These are phyloP conservation scores for Aspergillus steynii DNA, from an alignment of 495 filamentous ascomycete genomes.

Conservation along the genomic window DNA sequence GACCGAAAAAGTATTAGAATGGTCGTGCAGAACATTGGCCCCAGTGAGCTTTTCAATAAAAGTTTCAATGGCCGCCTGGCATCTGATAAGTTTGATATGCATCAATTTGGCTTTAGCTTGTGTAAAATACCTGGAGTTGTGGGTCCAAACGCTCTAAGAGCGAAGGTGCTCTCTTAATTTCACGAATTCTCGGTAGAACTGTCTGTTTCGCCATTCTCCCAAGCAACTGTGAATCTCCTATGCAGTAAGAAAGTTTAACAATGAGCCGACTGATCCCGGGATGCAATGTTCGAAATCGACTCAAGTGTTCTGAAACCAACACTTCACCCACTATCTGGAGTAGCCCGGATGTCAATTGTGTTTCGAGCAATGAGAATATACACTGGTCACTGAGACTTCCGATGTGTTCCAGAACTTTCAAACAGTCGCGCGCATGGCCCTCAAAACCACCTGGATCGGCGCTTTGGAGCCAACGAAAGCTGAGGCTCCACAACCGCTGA, in stretches of 20 bases:
- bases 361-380: slow-evolving; percentile 22
- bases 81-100: slow-evolving; percentile 21
- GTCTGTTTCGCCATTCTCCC: slow-evolving; percentile 19
- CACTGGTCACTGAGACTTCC: slow-evolving; percentile 18
- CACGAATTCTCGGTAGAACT: slow-evolving; percentile 28
- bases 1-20: background rate
- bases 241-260: slow-evolving; percentile 19
- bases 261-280: slow-evolving; percentile 28
- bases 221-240: slow-evolving; percentile 13
- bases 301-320: slow-evolving; percentile 20
- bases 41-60: slow-evolving; percentile 12
- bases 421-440: slow-evolving; percentile 19
- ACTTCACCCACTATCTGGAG: slow-evolving; percentile 34
- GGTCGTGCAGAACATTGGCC: background rate
- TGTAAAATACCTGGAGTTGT: slow-evolving; percentile 30
- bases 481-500: slow-evolving; percentile 35
- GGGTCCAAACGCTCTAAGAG: slow-evolving; percentile 21
- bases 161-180: slow-evolving; percentile 20
- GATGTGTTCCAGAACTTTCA: slow-evolving; percentile 28
- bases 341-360: slow-evolving; percentile 28
- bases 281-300: slow-evolving; percentile 26
- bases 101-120: background rate
- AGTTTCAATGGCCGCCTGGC: slow-evolving; percentile 24
- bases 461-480: slow-evolving; percentile 30
- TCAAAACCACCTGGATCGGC: slow-evolving; percentile 13